Percentiles rank a stretch among this genome's conserved stretches.
phyloP scores from a whole-genome alignment of 2,329 filamentous ascomycete genomes.

The Exophiala alcalophila region DNA sequence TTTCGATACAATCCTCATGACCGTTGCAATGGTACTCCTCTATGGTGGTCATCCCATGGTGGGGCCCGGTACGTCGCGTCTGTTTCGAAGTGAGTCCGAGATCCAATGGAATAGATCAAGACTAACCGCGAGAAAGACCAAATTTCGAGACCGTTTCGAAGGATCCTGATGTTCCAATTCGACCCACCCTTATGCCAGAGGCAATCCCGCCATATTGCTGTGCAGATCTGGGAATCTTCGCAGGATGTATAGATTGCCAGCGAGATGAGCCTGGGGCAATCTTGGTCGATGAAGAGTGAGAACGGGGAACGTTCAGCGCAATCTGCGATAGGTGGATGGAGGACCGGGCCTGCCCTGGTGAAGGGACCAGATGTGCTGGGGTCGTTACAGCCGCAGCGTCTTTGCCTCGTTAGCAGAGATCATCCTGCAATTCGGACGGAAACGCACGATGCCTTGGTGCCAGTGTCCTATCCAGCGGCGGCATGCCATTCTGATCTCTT shows the following conservation, averaged over 20 bases:
- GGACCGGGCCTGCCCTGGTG: too few relatives aligned
- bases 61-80: too few relatives aligned
- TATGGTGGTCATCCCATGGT: too few relatives aligned
- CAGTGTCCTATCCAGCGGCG: slow-evolving; percentile 4
- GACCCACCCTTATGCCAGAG: slow-evolving; percentile 9
- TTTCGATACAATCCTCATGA: too few relatives aligned
- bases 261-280: slow-evolving; percentile 8
- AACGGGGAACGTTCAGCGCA: slow-evolving; percentile 8
- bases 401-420: slow-evolving; percentile 12
- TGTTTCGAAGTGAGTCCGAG: too few relatives aligned
- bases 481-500: slow-evolving; percentile 11
- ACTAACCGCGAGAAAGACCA: slow-evolving; percentile 8
- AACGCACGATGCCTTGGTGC: slow-evolving; percentile 9
- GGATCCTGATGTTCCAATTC: slow-evolving; percentile 7
- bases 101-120: too few relatives aligned
- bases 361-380: too few relatives aligned
- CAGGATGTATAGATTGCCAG: slow-evolving; percentile 4
- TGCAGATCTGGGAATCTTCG: slow-evolving; percentile 4
- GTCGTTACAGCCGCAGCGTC: too few relatives aligned
- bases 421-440: not conserved
- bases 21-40: too few relatives aligned
- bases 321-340: slow-evolving; percentile 17
- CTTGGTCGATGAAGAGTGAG: slow-evolving; percentile 1
- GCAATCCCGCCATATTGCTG: slow-evolving; percentile 6
- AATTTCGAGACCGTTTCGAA: slow-evolving; percentile 7